Evolutionary conservation across 176 grass and related monocot species (phyloP).

Genomic region (Carex pumila): DNA sequence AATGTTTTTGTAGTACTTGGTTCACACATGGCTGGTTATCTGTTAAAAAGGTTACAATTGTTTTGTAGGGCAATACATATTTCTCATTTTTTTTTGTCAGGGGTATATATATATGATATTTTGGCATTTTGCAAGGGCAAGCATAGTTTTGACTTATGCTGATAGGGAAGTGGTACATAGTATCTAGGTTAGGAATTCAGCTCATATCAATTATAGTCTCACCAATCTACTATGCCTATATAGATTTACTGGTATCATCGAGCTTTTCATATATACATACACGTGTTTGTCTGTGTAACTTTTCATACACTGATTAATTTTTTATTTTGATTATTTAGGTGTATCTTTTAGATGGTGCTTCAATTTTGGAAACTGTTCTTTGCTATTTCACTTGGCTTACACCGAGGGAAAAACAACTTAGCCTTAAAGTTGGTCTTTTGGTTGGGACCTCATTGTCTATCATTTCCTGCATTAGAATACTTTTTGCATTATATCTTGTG

Average conservation of each 20-base stretch:
- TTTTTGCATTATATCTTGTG: constrained; percentile 18
- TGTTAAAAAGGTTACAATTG: neutral
- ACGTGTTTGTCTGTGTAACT: neutral
- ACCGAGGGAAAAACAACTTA: constrained; percentile 29
- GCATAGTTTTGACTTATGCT: neutral
- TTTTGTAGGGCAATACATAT: neutral
- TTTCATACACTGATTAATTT: neutral
- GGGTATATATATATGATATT: neutral
- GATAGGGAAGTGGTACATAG: neutral
- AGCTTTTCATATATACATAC: neutral
- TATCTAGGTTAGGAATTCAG: neutral
- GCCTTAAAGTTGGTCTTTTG: constrained; percentile 45
- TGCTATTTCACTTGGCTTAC: constrained; percentile 47
- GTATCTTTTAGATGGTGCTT: constrained; percentile 77
- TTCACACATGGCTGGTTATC: neutral
- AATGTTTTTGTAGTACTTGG: neutral
- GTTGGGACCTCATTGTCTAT: constrained; percentile 43
- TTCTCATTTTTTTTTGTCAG: neutral
- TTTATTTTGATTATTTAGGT: constrained; percentile 34
- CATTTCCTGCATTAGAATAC: constrained; percentile 38
- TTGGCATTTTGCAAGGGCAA: neutral
- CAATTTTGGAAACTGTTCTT: constrained; percentile 65
- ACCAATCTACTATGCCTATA: neutral
- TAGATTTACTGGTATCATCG: neutral
- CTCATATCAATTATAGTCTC: neutral